These are phyloP conservation scores for Sporisorium sorghi DNA, from an alignment of 1,284 basidiomycete genomes.

Conservation along the genomic window DNA sequence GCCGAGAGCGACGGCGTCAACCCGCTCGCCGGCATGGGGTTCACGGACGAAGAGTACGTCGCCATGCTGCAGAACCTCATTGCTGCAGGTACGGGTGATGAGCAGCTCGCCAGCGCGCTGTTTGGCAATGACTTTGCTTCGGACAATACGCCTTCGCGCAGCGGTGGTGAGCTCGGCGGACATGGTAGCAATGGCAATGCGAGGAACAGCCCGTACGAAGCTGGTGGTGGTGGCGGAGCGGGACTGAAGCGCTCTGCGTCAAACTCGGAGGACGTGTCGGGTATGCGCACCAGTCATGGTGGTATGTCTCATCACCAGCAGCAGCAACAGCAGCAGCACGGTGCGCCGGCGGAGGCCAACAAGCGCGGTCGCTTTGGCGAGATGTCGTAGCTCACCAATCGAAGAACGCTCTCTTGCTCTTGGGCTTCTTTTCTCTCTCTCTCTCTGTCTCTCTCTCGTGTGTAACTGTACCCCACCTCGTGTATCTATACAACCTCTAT, in stretches of 20 bases:
- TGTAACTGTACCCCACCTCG: background rate
- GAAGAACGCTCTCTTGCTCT: no score
- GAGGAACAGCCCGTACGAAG: background rate
- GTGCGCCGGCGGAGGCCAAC: background rate
- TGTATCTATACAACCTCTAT: no score
- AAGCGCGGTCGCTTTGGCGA: background rate
- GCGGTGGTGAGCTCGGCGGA: background rate
- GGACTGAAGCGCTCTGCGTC: constrained; percentile 4
- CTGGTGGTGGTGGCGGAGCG: background rate
- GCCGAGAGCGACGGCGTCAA: constrained; percentile 45
- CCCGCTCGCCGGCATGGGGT: constrained; percentile 62
- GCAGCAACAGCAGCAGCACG: background rate
- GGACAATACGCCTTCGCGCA: background rate
- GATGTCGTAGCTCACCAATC: background rate
- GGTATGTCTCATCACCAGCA: constrained; percentile 2
- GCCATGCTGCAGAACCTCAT: constrained; percentile 65
- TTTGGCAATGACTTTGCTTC: constrained; percentile 4
- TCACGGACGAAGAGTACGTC: constrained; percentile 64
- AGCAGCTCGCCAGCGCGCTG: constrained; percentile 15
- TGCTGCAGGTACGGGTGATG: constrained; percentile 56
- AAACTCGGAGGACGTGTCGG: background rate
- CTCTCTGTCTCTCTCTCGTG: background rate
- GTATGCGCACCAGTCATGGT: no score
- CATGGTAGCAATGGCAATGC: background rate
- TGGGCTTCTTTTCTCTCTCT: no score